These are phyloP conservation scores for Emericellopsis atlantica DNA, from an alignment of 2,329 filamentous ascomycete species.

Conservation along the genomic window DNA sequence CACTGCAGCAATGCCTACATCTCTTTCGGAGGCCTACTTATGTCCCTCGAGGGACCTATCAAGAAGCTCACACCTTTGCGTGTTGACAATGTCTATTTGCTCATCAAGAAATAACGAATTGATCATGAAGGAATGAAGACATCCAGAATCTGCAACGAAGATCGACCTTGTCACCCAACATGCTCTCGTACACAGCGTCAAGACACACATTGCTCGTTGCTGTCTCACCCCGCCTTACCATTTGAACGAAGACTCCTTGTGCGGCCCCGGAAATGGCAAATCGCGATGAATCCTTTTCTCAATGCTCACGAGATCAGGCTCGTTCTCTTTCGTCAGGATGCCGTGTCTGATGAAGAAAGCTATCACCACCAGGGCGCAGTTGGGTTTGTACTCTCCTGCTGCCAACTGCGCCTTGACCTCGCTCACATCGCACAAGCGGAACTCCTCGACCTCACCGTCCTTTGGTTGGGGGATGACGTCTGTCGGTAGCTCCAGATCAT, in stretches of 20 bases:
- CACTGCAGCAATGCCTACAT: conserved; percentile 72
- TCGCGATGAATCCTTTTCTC: conserved; percentile 61
- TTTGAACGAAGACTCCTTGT: conserved; percentile 12
- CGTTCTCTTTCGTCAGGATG: conserved; percentile 66
- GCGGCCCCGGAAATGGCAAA: conserved; percentile 67
- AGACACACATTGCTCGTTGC: too few species aligned
- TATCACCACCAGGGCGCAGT: conserved; percentile 71
- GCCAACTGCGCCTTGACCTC: conserved; percentile 60
- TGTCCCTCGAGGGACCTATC: conserved; percentile 86
- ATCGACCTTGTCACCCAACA: not conserved
- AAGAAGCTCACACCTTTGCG: conserved; percentile 87
- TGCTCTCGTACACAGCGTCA: too few species aligned
- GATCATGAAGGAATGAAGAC: not conserved
- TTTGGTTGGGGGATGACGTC: conserved; percentile 61
- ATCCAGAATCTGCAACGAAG: not conserved
- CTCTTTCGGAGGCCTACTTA: conserved; percentile 83
- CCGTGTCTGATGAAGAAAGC: conserved; percentile 87
- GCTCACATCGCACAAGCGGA: conserved; percentile 65
- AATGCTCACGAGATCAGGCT: conserved; percentile 68
- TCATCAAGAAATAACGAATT: conserved; percentile 67
- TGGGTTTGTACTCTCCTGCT: conserved; percentile 77
- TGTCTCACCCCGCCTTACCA: not conserved
- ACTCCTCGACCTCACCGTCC: conserved; percentile 82
- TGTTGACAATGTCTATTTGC: conserved; percentile 87
- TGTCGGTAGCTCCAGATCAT: conserved; percentile 66